Evolutionary conservation across 225 moss, liverwort and hornwort species (phyloP).

Genomic region (Sphagnum contortum): DNA sequence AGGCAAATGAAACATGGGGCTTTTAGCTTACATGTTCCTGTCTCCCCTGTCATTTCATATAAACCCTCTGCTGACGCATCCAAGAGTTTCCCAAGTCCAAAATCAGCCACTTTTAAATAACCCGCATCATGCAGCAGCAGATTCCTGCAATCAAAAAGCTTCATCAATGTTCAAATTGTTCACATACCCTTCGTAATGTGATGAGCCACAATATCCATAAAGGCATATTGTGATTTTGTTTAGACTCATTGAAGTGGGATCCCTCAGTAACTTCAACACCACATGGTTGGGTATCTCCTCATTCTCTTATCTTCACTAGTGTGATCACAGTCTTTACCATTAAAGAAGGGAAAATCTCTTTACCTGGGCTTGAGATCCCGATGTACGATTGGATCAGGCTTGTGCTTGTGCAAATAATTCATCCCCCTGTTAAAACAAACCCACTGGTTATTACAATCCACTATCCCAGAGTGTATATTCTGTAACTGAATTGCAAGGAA

Average conservation of each 20-base stretch:
- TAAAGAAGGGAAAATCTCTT: background rate
- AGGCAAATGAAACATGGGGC: too few relatives aligned
- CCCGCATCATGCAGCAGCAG: constrained; percentile 31
- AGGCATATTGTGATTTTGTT: too few relatives aligned
- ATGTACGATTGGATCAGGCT: constrained; percentile 61
- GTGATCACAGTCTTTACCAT: too few relatives aligned
- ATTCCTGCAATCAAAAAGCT: constrained; percentile 7
- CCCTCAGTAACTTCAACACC: background rate
- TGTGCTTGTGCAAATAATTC: constrained; percentile 66
- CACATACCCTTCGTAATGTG: too few relatives aligned
- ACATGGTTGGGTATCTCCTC: background rate
- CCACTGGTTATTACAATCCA: background rate
- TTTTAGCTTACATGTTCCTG: constrained; percentile 41
- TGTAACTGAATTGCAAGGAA: background rate
- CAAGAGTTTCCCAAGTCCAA: constrained; percentile 48
- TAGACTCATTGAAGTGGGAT: background rate
- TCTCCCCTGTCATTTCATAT: constrained; percentile 54
- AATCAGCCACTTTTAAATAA: constrained; percentile 59
- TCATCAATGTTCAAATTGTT: too few relatives aligned
- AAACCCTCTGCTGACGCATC: constrained; percentile 11
- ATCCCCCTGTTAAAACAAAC: constrained; percentile 32
- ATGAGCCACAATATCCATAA: background rate
- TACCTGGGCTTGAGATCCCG: constrained; percentile 69
- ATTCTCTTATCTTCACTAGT: too few relatives aligned
- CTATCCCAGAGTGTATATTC: background rate